Percentiles rank a stretch among this genome's conserved stretches.
Evolutionary conservation across 2,329 filamentous ascomycete species (phyloP).

Genomic region (Phialophora tarda): DNA sequence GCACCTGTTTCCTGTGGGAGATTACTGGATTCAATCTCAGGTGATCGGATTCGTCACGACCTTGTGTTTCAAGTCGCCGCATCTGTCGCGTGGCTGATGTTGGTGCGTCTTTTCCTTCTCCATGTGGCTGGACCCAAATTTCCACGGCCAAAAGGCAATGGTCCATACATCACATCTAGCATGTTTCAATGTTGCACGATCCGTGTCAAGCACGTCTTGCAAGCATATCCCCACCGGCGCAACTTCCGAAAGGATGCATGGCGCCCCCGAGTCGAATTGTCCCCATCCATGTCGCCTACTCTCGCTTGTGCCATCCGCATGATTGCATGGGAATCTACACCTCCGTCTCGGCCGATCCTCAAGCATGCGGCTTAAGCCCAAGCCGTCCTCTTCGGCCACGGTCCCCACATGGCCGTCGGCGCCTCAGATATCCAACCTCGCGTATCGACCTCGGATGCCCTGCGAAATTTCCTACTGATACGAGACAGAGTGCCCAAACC

Average conservation of each 20-base stretch:
- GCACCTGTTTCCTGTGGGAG: background rate
- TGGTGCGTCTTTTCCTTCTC: constrained; percentile 2
- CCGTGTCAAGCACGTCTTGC: background rate
- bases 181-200: constrained; percentile 23
- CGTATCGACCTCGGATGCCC: constrained; percentile 18
- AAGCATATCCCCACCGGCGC: constrained; percentile 17
- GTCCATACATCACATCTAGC: constrained; percentile 14
- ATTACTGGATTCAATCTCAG: constrained; percentile 1
- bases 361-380: constrained; percentile 8
- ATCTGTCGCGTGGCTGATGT: constrained; percentile 9
- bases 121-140: constrained; percentile 16
- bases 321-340: constrained; percentile 14
- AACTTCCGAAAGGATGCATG: constrained; percentile 30
- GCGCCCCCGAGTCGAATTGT: constrained; percentile 5
- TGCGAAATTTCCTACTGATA: background rate
- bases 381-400: background rate
- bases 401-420: background rate
- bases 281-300: constrained; percentile 24
- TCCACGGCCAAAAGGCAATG: constrained; percentile 26
- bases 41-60: constrained; percentile 13
- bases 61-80: constrained; percentile 26
- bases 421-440: background rate
- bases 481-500: constrained; percentile 10
- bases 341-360: constrained; percentile 2
- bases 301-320: constrained; percentile 25